A percentile compares a stretch with the other conserved stretches of the same genome.
These are phyloP conservation scores for Tuber indicum DNA, from an alignment of 495 filamentous ascomycete species.

Conservation along the genomic window DNA sequence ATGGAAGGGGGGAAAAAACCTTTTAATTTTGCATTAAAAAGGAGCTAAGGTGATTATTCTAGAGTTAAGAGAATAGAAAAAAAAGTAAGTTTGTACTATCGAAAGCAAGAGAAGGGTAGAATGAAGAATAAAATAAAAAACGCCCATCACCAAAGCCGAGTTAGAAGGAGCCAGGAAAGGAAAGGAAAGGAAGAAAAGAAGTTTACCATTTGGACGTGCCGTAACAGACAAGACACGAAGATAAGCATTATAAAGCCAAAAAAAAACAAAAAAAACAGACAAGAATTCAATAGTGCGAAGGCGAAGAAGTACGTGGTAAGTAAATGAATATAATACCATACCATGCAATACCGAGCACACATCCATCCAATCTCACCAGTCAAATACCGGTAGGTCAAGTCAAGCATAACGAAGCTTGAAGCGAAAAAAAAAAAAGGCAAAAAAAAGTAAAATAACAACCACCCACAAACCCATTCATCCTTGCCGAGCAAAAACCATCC, in stretches of 20 bases:
- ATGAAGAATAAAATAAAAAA: slow-evolving; percentile 7
- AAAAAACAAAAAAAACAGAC: not conserved
- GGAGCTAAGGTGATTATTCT: not conserved
- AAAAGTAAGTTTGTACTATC: not conserved
- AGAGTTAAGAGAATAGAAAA: slow-evolving; percentile 2
- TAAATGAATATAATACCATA: not conserved
- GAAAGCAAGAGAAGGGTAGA: not conserved
- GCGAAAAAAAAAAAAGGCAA: not conserved
- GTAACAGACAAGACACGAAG: not conserved
- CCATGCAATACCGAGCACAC: not conserved
- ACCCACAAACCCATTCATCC: not conserved
- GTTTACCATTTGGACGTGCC: not conserved
- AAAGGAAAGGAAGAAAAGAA: slow-evolving; percentile 10
- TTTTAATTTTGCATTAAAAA: not conserved
- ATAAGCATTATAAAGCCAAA: not conserved
- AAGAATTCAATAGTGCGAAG: not conserved
- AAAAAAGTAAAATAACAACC: not conserved
- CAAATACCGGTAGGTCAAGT: not conserved
- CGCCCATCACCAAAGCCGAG: slow-evolving; percentile 18
- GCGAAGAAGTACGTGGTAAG: not conserved
- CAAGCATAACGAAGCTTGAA: not conserved
- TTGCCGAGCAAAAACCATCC: not conserved
- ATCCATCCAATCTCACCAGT: not conserved
- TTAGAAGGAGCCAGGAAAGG: slow-evolving; percentile 1
- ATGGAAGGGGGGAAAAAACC: not conserved